These are phyloP conservation scores for Thecaphora thlaspeos DNA, from an alignment of 1,284 basidiomycete species.

Conservation along the genomic window DNA sequence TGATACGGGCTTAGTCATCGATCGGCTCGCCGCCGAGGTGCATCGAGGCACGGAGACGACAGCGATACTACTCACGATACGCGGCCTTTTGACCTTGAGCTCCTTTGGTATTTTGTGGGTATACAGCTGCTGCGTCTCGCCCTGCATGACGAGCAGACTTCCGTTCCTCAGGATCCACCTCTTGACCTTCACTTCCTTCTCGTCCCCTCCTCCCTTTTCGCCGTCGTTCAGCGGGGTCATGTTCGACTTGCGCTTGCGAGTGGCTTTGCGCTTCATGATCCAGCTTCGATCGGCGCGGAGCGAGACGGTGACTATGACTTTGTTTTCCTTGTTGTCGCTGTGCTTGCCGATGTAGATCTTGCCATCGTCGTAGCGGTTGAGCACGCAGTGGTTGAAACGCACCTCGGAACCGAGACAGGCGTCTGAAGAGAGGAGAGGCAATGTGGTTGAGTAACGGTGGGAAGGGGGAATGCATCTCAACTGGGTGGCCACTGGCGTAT, in stretches of 20 bases:
- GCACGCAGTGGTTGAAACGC: constrained; percentile 63
- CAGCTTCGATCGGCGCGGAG: constrained; percentile 63
- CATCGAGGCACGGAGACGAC: too few species aligned
- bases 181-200: constrained; percentile 11
- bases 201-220: neutral
- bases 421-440: constrained; percentile 56
- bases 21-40: too few species aligned
- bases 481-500: constrained; percentile 38
- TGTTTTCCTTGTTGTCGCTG: constrained; percentile 58
- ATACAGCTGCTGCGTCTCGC: constrained; percentile 62
- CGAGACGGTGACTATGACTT: constrained; percentile 63
- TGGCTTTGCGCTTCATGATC: constrained; percentile 58
- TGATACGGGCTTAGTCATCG: neutral
- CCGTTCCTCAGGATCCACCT: constrained; percentile 60
- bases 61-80: constrained; percentile 29
- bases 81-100: constrained; percentile 29
- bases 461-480: constrained; percentile 61
- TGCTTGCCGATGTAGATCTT: constrained; percentile 60
- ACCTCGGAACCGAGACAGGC: constrained; percentile 58
- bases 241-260: constrained; percentile 2
- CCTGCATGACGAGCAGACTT: constrained; percentile 64
- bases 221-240: neutral
- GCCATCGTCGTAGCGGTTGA: constrained; percentile 63
- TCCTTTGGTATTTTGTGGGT: constrained; percentile 58
- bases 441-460: constrained; percentile 60